These are phyloP conservation scores for Skeletonema marinoi DNA, from an alignment of 108 stramenopile species.

Conservation along the genomic window DNA sequence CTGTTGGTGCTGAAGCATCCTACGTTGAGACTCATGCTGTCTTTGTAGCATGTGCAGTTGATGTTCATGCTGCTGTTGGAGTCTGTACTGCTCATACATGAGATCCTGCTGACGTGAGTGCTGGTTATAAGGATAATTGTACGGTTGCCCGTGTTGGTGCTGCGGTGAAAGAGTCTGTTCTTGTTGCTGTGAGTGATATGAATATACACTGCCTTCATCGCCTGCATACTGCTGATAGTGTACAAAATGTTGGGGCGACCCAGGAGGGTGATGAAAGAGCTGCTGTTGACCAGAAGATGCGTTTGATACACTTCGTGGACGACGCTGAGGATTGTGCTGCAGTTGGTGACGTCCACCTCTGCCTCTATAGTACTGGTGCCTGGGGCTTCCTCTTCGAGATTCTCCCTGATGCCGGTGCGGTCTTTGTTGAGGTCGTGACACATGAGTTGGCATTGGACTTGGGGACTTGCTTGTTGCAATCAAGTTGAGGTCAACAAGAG, in stretches of 20 bases:
- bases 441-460: constrained; percentile 13
- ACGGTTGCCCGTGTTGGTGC: constrained; percentile 10
- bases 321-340: constrained; percentile 15
- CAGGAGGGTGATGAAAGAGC: constrained; percentile 1
- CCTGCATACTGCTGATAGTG: constrained; percentile 24
- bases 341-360: constrained; percentile 11
- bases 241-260: constrained; percentile 9
- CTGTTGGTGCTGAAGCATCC: constrained; percentile 11
- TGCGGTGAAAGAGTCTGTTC: constrained; percentile 13
- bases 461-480: constrained; percentile 58
- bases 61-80: constrained; percentile 61
- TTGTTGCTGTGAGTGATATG: constrained; percentile 28
- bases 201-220: constrained; percentile 25
- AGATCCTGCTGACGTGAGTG: constrained; percentile 28
- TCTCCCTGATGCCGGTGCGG: not conserved
- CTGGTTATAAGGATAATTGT: constrained; percentile 16
- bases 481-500: constrained; percentile 65
- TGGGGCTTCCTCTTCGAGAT: constrained; percentile 1
- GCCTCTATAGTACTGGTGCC: constrained; percentile 5
- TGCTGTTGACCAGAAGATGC: constrained; percentile 12
- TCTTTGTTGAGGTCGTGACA: constrained; percentile 5
- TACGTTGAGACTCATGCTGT: constrained; percentile 41
- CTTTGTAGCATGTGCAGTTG: constrained; percentile 49
- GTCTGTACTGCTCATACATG: constrained; percentile 57
- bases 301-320: constrained; percentile 4